Evolutionary conservation across 129 eudicot species (phyloP).

Genomic region (Arctium lappa): DNA sequence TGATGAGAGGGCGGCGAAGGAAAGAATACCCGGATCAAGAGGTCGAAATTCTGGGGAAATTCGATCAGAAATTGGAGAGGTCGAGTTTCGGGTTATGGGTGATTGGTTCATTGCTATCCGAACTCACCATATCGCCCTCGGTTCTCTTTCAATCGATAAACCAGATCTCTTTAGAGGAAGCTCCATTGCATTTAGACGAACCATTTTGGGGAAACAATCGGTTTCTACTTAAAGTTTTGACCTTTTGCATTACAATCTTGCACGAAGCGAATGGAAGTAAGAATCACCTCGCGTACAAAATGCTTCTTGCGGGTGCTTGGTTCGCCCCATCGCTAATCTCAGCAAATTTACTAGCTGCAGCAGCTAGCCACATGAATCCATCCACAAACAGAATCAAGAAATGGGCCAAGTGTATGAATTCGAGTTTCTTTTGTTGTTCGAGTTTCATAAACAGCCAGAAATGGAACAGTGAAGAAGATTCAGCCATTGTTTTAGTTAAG

Average conservation of each 20-base stretch:
- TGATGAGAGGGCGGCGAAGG: slow-evolving; percentile 64
- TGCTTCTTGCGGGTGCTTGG: slow-evolving; percentile 89
- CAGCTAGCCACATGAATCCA: slow-evolving; percentile 53
- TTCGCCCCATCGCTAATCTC: slow-evolving; percentile 79
- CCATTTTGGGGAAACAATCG: slow-evolving; percentile 56
- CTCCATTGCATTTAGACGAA: slow-evolving; percentile 39
- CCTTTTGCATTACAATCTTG: slow-evolving; percentile 58
- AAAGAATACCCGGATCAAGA: slow-evolving; percentile 63
- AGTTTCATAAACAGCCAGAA: slow-evolving; percentile 50
- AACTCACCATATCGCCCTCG: slow-evolving; percentile 64
- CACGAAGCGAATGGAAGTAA: slow-evolving; percentile 45
- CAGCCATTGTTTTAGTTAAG: slow-evolving; percentile 62
- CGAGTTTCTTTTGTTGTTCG: slow-evolving; percentile 47
- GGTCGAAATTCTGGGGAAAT: slow-evolving; percentile 51
- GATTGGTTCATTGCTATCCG: slow-evolving; percentile 66
- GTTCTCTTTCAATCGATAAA: slow-evolving; percentile 69
- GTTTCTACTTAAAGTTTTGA: slow-evolving; percentile 59
- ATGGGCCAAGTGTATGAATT: slow-evolving; percentile 57
- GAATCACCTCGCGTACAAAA: slow-evolving; percentile 58
- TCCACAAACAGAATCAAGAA: slow-evolving; percentile 45
- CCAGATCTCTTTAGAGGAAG: slow-evolving; percentile 47
- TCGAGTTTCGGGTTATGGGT: slow-evolving; percentile 68
- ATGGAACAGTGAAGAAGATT: slow-evolving; percentile 73
- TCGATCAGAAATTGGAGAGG: slow-evolving; percentile 69
- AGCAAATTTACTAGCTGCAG: slow-evolving; percentile 59